Evolutionary conservation across 257 asterid genomes (phyloP).

Genomic region (Solanum sparsipilum): DNA sequence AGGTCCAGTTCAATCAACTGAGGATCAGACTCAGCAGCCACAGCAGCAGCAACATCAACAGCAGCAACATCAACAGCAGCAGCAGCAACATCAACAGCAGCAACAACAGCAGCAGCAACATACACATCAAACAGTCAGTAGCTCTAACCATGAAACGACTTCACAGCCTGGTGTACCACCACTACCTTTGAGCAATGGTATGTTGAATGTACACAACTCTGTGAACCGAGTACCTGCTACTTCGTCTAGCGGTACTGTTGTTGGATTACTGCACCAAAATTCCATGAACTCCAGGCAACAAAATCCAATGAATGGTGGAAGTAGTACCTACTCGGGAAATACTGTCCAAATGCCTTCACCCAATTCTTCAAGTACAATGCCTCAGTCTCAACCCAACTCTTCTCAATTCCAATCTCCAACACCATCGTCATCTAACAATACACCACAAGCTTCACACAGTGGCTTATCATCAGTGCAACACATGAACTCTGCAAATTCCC

Average conservation of each 20-base stretch:
- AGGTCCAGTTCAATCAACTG: constrained; percentile 51
- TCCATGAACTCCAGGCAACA: constrained; percentile 67
- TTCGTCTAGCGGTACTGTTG: constrained; percentile 36
- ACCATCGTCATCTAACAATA: constrained; percentile 56
- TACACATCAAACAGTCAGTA: not conserved
- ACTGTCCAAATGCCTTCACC: constrained; percentile 62
- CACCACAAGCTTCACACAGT: constrained; percentile 38
- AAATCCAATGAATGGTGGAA: constrained; percentile 29
- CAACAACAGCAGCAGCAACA: constrained; percentile 24
- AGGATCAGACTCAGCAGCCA: constrained; percentile 27
- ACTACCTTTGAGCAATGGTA: constrained; percentile 34
- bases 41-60: constrained; percentile 14
- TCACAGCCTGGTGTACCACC: constrained; percentile 34
- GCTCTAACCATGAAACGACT: constrained; percentile 36
- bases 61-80: not conserved
- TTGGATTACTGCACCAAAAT: constrained; percentile 57
- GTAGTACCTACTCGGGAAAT: constrained; percentile 43
- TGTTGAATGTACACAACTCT: constrained; percentile 29
- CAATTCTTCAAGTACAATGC: constrained; percentile 40
- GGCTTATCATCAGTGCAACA: constrained; percentile 32
- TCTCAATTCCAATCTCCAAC: constrained; percentile 64
- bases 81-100: constrained; percentile 19
- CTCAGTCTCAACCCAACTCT: constrained; percentile 39
- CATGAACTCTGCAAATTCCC: constrained; percentile 37
- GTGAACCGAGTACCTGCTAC: constrained; percentile 31